Evolutionary conservation across 2,329 filamentous ascomycete species (phyloP), one percentile per base, ranked within the genome.

Genomic region (Davidsoniella australis): DNA sequence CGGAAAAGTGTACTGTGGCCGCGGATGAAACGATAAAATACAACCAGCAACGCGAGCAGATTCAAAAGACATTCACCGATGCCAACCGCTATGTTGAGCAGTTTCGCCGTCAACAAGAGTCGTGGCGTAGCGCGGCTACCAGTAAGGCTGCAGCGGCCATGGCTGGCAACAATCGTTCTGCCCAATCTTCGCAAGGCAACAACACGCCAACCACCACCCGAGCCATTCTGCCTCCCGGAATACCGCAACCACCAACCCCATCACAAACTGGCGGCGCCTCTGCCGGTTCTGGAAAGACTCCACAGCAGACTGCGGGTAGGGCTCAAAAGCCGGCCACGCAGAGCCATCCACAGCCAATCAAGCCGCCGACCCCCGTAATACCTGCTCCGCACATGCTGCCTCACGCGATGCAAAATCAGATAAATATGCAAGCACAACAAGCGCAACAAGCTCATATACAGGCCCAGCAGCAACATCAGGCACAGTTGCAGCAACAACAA

Each of bases 21-120:
- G 65, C 63, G 3, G 60, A 69, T 1, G 71, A 74, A 2, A 71
- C 76, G 46, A 57, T 66, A 29, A 68, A 66, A 49, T 63, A 66
- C 20, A 62, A 66, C 10, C 63, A 68, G 39, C 62, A 68, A 1
- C 69, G 66, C 52, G 68, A 68, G 2, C 59, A 63, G 14, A 59
- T 67, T 9, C 59, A 67, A 14, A 75, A 72, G 54, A 54, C 62
- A 7, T 65, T 73, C 53, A 58, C 58, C 0, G 69, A 73, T 2
- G 69, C 71, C 0, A 64, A 68, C 20, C 64, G 62, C 17, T 74
- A 69, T 55, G 66, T 74, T 2, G 68, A 69, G 12, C 59, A 55
- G 4, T 68, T 75, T 40, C 63, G 71, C 3, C 68, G 68, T 48
- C 64, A 68, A 44, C 69, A 71, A 49, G 63, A 63, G 33, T 56